These are phyloP conservation scores for Simplicillium sp. DNA, from an alignment of 2,329 filamentous ascomycete species.

Conservation along the genomic window DNA sequence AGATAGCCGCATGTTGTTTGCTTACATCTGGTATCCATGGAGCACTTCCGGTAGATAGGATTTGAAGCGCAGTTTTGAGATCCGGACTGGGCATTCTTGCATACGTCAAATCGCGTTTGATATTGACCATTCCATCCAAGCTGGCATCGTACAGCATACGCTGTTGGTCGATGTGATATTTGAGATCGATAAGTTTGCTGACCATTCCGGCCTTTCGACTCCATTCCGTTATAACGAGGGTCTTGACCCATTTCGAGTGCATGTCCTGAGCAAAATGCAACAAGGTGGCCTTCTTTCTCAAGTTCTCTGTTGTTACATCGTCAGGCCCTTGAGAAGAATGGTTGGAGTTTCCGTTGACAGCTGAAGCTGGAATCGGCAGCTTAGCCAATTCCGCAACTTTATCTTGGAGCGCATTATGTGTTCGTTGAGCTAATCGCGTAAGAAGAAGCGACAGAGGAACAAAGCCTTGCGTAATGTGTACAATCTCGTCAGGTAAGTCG, in stretches of 20 bases:
- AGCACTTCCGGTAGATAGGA: conserved; percentile 69
- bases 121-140: conserved; percentile 54
- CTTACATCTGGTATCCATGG: conserved; percentile 71
- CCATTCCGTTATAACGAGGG: conserved; percentile 86
- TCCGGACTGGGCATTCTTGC: conserved; percentile 84
- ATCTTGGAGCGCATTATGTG: conserved; percentile 67
- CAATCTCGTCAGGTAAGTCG: conserved; percentile 50
- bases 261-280: conserved; percentile 71
- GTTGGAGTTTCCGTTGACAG: conserved; percentile 39
- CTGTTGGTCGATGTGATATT: conserved; percentile 60
- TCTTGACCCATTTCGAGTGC: conserved; percentile 85
- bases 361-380: conserved; percentile 45
- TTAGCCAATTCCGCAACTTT: conserved; percentile 61
- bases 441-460: conserved; percentile 68
- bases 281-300: conserved; percentile 66
- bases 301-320: conserved; percentile 54
- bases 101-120: conserved; percentile 63
- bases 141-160: conserved; percentile 50
- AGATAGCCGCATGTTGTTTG: conserved; percentile 9
- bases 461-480: conserved; percentile 68
- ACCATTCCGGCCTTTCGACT: conserved; percentile 70
- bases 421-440: conserved; percentile 70
- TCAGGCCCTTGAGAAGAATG: conserved; percentile 26
- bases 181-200: conserved; percentile 80
- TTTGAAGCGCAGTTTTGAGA: conserved; percentile 77